Percentiles rank a stretch among this genome's conserved stretches.
Conservation (phyloP, 495 filamentous ascomycete species). For the Aspergillus diversus region DNA sequence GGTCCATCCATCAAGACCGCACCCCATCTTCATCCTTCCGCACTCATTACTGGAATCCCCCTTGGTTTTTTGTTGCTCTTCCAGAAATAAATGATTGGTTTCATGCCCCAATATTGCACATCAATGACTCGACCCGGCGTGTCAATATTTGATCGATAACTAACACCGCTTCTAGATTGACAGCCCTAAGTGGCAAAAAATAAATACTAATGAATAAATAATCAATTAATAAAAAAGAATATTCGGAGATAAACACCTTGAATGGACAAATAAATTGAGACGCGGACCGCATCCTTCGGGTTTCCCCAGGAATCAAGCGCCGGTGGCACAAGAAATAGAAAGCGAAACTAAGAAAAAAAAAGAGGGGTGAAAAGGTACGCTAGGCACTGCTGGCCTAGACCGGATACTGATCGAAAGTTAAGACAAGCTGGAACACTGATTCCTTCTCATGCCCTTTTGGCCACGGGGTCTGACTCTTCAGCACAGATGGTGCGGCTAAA, state of each 20-base stretch:
- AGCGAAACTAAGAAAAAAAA: background rate
- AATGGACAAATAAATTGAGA: no score
- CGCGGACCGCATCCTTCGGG: no score
- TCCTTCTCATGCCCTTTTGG: background rate
- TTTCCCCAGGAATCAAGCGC: no score
- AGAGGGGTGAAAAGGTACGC: background rate
- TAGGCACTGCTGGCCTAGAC: background rate
- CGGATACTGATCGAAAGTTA: background rate
- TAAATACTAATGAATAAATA: background rate
- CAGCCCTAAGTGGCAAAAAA: background rate
- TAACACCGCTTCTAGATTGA: background rate
- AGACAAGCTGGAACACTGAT: background rate
- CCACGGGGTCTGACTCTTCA: background rate
- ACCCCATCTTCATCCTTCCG: background rate
- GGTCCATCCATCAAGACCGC: background rate
- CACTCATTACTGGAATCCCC: background rate
- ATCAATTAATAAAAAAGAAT: background rate
- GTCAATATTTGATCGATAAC: background rate
- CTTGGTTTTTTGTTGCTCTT: background rate
- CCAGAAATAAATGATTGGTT: background rate
- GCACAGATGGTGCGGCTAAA: background rate
- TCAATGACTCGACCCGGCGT: background rate
- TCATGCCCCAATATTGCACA: background rate
- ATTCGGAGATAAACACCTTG: no score
- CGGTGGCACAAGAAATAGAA: no score